Evolutionary conservation across 305 asterid species (phyloP), one percentile per base, ranked within the genome.

Genomic region (Andrographis paniculata): DNA sequence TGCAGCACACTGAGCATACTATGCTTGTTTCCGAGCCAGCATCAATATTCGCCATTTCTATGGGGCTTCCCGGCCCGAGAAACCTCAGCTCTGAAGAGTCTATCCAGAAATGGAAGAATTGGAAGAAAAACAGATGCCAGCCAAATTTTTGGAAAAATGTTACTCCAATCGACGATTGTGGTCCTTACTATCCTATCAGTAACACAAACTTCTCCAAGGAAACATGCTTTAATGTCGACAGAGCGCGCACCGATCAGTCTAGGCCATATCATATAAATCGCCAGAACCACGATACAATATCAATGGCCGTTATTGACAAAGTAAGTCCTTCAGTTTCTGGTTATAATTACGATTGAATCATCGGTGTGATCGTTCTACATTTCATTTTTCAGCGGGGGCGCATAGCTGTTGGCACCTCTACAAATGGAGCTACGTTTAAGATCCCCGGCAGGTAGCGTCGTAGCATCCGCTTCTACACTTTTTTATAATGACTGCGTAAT

Each of bases 11-110:
- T 13, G 53, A 78, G 56, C 98, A 85, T 70, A 85, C 95, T 41
- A 72, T 89, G 84, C 98, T 89, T 50, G 98, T 73, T 0, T 95
- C 95, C 17, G 95, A 89, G 66, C 80, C 78, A 64, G 98, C 98
- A 4, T 85, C 98, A 12, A 59, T 20, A 18, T 89, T 89, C 54
- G 95, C 94, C 58, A 80, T 85, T 55, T 85, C 95, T 3, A 85
- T 89, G 98, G 98, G 95, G 53, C 86, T 89, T 67, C 80, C 76
- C 0, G 98, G 98, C 39, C 98, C 95, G 53, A 63, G 67, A 51
- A 89, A 80, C 70, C 82, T 89, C 20, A 85, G 93, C 72, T 89
- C 95, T 10, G 54, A 76, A 54, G 98, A 82, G 51, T 89, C 98
- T 14, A 67, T 73, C 5, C 74, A 58, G 36, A 79, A 82, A 63